These are phyloP conservation scores for Apiospora rasikravindrae DNA, from an alignment of 2,329 filamentous ascomycete genomes.

Conservation along the genomic window DNA sequence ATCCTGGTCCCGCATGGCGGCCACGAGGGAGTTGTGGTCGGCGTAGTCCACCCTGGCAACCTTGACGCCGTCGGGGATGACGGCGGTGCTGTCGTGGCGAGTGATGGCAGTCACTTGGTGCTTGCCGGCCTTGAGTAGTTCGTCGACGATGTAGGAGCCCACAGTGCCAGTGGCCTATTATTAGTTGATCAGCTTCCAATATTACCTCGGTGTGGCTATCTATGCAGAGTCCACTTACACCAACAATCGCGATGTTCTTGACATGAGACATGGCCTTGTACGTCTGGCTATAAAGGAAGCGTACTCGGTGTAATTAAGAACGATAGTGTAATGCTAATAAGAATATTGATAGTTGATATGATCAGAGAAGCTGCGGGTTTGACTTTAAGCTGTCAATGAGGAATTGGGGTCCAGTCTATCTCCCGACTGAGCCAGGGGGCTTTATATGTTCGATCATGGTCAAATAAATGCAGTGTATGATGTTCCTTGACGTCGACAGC, in stretches of 20 bases:
- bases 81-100: conserved; percentile 42
- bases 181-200: conserved; percentile 4
- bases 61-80: conserved; percentile 50
- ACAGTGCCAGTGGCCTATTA: conserved; percentile 49
- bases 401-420: background rate
- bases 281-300: rapidly evolving
- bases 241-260: conserved; percentile 52
- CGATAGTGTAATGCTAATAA: background rate
- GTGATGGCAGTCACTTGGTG: conserved; percentile 58
- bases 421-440: background rate
- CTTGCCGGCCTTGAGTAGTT: conserved; percentile 52
- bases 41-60: conserved; percentile 51
- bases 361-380: background rate
- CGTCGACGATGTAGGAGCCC: conserved; percentile 44
- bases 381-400: background rate
- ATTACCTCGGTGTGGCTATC: background rate
- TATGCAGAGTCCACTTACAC: conserved; percentile 43
- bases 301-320: background rate
- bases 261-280: conserved; percentile 36
- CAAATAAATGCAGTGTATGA: background rate
- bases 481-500: background rate
- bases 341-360: background rate
- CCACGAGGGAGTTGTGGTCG: conserved; percentile 48
- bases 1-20: conserved; percentile 60
- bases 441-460: background rate